Percentiles rank a stretch among this genome's conserved stretches.
Evolutionary conservation across 306 rosid genomes (phyloP).

Genomic region (Quercus mongolica): DNA sequence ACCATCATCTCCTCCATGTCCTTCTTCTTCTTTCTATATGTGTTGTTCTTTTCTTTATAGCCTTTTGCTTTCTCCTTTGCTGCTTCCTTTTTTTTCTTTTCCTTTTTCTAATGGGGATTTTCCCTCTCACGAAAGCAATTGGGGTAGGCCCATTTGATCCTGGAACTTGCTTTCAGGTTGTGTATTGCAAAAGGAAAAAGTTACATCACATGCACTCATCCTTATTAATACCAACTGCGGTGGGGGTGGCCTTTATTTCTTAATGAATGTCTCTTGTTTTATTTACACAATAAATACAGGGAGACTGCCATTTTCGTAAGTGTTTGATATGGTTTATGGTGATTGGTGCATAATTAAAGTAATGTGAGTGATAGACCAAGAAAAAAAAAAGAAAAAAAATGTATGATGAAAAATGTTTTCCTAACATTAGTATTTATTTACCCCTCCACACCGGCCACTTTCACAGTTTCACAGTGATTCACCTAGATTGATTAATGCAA

Average conservation of each 20-base stretch:
- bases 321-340: too few relatives aligned
- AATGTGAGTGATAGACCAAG: too few relatives aligned
- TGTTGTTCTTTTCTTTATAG: not conserved
- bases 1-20: constrained; percentile 30
- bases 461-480: not conserved
- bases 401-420: too few relatives aligned
- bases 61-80: constrained; percentile 16
- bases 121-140: constrained; percentile 14
- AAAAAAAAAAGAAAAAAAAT: too few relatives aligned
- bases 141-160: constrained; percentile 30
- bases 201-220: constrained; percentile 40
- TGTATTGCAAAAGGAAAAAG: constrained; percentile 11
- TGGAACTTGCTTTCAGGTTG: constrained; percentile 18
- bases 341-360: too few relatives aligned
- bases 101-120: constrained; percentile 18
- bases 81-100: constrained; percentile 2
- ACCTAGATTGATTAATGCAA: not conserved
- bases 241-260: not conserved
- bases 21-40: constrained; percentile 7
- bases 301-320: too few relatives aligned
- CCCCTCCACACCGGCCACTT: not conserved
- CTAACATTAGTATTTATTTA: too few relatives aligned
- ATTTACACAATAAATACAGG: not conserved
- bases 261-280: not conserved
- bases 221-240: constrained; percentile 22